phyloP scores from a whole-genome alignment of 2,329 filamentous ascomycete species.

The Alternaria triticina region DNA sequence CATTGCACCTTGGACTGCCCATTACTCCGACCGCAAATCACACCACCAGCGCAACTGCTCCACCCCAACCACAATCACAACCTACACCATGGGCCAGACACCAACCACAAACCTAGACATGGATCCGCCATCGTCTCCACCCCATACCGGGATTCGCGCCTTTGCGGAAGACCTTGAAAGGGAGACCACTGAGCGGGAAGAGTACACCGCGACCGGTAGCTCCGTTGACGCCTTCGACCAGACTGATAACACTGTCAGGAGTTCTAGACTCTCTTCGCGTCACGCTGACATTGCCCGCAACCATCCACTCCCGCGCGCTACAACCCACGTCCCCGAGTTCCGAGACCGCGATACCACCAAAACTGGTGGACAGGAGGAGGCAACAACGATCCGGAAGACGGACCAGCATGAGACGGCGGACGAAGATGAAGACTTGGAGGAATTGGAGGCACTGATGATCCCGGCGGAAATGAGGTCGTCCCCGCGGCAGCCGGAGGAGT shows the following conservation, averaged over 20 bases:
- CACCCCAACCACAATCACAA: background rate
- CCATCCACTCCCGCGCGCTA: background rate
- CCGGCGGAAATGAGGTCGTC: background rate
- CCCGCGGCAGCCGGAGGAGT: background rate
- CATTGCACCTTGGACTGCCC: background rate
- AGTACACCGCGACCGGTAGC: background rate
- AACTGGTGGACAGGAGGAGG: background rate
- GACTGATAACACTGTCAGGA: background rate
- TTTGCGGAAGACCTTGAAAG: background rate
- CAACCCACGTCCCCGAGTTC: background rate
- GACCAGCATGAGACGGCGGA: background rate
- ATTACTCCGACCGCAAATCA: background rate
- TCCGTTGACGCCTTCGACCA: too few relatives aligned
- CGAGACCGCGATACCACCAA: background rate
- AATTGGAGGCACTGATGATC: background rate
- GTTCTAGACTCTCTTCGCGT: background rate
- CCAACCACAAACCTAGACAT: background rate
- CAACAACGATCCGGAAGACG: background rate
- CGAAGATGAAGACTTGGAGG: background rate
- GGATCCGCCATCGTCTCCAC: background rate
- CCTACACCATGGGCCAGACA: background rate
- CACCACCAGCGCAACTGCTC: background rate
- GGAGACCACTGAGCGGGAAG: background rate
- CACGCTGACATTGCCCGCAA: background rate
- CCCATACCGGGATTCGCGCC: background rate